These are phyloP conservation scores for Tricholomella constricta DNA, from an alignment of 768 basidiomycete genomes.

Conservation along the genomic window DNA sequence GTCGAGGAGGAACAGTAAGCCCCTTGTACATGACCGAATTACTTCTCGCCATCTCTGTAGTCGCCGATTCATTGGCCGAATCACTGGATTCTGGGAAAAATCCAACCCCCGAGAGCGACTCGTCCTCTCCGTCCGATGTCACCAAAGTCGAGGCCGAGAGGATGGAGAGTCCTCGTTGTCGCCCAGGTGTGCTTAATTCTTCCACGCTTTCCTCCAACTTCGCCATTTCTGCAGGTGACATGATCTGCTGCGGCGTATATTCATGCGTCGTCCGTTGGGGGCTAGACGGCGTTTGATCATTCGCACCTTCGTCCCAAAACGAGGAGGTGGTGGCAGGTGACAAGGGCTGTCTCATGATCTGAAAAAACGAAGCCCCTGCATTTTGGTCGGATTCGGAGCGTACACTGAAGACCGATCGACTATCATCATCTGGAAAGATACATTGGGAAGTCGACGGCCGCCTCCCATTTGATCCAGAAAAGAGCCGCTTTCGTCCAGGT, in stretches of 20 bases:
- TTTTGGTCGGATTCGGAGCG: slow-evolving; percentile 44
- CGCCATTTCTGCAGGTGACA: slow-evolving; percentile 67
- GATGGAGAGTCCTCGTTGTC: slow-evolving; percentile 38
- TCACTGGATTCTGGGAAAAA: slow-evolving; percentile 29
- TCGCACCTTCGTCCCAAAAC: slow-evolving; percentile 50
- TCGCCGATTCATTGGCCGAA: slow-evolving; percentile 16
- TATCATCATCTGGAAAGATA: slow-evolving; percentile 50
- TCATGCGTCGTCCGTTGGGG: slow-evolving; percentile 38
- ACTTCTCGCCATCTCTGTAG: slow-evolving; percentile 18
- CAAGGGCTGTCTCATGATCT: slow-evolving; percentile 25
- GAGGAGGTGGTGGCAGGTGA: slow-evolving; percentile 32
- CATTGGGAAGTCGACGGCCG: slow-evolving; percentile 54
- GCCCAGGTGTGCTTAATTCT: slow-evolving; percentile 25
- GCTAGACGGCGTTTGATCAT: slow-evolving; percentile 38
- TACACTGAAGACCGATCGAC: slow-evolving; percentile 54
- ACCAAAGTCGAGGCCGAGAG: slow-evolving; percentile 40
- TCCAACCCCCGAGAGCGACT: slow-evolving; percentile 22
- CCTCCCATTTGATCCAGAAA: slow-evolving; percentile 57
- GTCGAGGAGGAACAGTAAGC: slow-evolving; percentile 17
- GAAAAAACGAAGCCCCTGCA: slow-evolving; percentile 20
- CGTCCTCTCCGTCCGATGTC: slow-evolving; percentile 34
- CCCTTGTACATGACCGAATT: slow-evolving; percentile 19
- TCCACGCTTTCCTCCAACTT: slow-evolving; percentile 57
- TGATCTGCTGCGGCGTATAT: slow-evolving; percentile 64
- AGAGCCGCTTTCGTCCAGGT: slow-evolving; percentile 56